Percentiles rank a stretch among this genome's conserved stretches.
Conservation (phyloP, 345 rosid species). For the Carallia brachiata region DNA sequence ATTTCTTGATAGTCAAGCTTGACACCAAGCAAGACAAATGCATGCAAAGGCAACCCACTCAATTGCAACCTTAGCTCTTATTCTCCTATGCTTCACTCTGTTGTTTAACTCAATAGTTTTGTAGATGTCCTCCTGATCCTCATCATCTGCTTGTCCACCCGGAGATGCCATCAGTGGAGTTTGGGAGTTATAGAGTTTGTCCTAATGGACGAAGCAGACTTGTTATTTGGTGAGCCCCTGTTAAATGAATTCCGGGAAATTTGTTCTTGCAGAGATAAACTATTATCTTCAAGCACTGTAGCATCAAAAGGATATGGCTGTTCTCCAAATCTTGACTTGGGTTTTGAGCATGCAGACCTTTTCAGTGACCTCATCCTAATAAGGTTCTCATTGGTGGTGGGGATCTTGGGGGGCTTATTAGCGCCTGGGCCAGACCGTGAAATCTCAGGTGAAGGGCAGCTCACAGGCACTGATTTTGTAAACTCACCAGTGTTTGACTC, state of each 20-base stretch:
- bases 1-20: conserved; percentile 45
- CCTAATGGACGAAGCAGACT: conserved; percentile 26
- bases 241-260: conserved; percentile 26
- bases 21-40: conserved; percentile 49
- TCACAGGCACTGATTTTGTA: conserved; percentile 31
- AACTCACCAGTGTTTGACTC: not conserved
- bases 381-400: conserved; percentile 36
- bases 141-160: conserved; percentile 40
- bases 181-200: conserved; percentile 37
- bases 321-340: conserved; percentile 83
- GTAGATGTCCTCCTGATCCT: conserved; percentile 53
- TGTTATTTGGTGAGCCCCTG: conserved; percentile 51
- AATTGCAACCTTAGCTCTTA: conserved; percentile 37
- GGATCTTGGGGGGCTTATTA: conserved; percentile 62
- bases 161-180: conserved; percentile 39
- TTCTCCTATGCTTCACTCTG: conserved; percentile 29
- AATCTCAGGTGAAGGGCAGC: conserved; percentile 52
- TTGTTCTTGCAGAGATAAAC: conserved; percentile 36
- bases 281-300: conserved; percentile 36
- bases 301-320: conserved; percentile 44
- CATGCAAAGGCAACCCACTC: conserved; percentile 46
- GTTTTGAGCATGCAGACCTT: conserved; percentile 60
- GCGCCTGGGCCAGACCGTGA: conserved; percentile 38
- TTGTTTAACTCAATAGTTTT: conserved; percentile 48
- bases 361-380: conserved; percentile 46